Conservation (phyloP, 2,329 filamentous ascomycete species). For the Diaporthe sp. region DNA sequence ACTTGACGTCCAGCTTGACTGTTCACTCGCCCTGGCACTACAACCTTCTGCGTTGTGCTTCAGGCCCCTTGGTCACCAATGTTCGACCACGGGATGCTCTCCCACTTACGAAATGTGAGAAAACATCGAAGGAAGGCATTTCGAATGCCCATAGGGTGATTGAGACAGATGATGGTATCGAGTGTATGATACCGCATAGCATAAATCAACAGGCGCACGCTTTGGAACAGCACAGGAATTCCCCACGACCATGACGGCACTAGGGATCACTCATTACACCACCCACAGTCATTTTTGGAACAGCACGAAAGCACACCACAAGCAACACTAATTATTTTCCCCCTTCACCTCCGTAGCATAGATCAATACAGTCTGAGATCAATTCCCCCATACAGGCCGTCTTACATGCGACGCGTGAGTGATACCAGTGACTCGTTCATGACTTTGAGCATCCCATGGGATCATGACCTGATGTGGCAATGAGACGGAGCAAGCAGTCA, state of each 20-base stretch:
- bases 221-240: too few relatives aligned
- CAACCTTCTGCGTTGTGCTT: background rate
- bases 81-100: background rate
- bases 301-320: background rate
- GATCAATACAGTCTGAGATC: background rate
- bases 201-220: background rate
- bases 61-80: background rate
- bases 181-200: background rate
- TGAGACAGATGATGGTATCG: background rate
- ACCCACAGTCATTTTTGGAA: background rate
- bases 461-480: background rate
- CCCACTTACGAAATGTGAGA: background rate
- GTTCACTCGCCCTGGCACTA: too few relatives aligned
- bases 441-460: too few relatives aligned
- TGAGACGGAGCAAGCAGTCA: background rate
- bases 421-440: background rate
- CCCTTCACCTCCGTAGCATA: background rate
- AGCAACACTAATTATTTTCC: background rate
- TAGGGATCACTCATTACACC: background rate
- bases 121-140: background rate
- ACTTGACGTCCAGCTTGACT: background rate
- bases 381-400: background rate
- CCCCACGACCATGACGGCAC: background rate
- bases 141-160: too few relatives aligned
- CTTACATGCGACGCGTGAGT: background rate